Conservation (phyloP, 2,329 filamentous ascomycete genomes). For the Penicillium sp. region DNA sequence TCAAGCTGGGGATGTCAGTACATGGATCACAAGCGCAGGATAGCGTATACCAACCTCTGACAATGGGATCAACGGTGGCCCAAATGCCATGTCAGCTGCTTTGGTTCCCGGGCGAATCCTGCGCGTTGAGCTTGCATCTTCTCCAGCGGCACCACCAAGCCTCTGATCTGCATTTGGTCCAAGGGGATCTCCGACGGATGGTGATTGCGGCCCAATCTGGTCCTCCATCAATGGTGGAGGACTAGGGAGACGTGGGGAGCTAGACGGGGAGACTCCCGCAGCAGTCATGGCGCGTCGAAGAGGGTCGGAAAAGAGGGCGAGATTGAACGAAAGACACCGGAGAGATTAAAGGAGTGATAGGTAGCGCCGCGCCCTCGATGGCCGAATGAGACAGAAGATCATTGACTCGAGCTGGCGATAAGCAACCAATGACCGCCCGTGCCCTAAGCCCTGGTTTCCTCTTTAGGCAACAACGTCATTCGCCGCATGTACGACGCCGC, state of each 20-base stretch:
- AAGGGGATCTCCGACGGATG: constrained; percentile 56
- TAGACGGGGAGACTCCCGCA: constrained; percentile 51
- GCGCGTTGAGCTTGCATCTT: constrained; percentile 68
- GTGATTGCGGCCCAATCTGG: constrained; percentile 76
- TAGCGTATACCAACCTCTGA: constrained; percentile 57
- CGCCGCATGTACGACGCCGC: constrained; percentile 10
- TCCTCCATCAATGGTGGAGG: constrained; percentile 93
- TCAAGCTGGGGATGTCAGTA: constrained; percentile 61
- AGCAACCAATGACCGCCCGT: constrained; percentile 25
- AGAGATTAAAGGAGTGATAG: constrained; percentile 16
- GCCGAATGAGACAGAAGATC: constrained; percentile 11
- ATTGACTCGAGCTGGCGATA: constrained; percentile 12
- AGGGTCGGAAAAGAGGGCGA: constrained; percentile 7
- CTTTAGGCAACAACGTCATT: constrained; percentile 22
- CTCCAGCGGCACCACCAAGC: constrained; percentile 52
- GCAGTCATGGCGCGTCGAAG: constrained; percentile 39
- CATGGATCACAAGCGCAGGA: background rate
- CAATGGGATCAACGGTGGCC: constrained; percentile 79
- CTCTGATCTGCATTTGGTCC: constrained; percentile 52
- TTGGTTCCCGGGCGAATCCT: constrained; percentile 90
- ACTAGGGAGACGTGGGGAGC: constrained; percentile 86
- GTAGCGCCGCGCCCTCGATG: constrained; percentile 11
- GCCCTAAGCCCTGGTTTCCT: constrained; percentile 34
- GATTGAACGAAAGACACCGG: constrained; percentile 13
- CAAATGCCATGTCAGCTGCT: constrained; percentile 85